These are phyloP conservation scores for Pleoardoris graminearum DNA, from an alignment of 2,329 filamentous ascomycete genomes.

Conservation along the genomic window DNA sequence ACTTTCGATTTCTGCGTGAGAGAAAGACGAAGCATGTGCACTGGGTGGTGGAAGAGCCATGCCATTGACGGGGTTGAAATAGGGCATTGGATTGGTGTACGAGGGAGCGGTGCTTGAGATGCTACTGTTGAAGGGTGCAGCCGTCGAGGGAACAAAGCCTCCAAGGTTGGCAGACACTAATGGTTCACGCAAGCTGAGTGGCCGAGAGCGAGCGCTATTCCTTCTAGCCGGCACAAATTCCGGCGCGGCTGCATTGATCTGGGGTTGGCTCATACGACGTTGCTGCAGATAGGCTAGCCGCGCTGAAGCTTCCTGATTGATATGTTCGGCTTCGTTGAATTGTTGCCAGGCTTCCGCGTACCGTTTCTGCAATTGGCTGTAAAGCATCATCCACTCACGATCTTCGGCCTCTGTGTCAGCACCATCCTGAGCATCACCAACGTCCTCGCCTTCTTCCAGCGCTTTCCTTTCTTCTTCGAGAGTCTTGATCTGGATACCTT, in stretches of 20 bases:
- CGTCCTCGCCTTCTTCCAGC: conserved; percentile 48
- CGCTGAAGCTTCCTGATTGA: conserved; percentile 44
- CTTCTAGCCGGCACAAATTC: conserved; percentile 41
- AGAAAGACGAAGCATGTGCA: conserved; percentile 45
- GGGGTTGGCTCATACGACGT: conserved; percentile 45
- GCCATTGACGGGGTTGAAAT: conserved; percentile 64
- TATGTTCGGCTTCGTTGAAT: conserved; percentile 43
- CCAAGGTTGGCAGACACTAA: conserved; percentile 33
- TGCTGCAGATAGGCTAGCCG: conserved; percentile 48
- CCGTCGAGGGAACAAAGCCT: conserved; percentile 45
- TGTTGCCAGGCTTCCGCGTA: conserved; percentile 46
- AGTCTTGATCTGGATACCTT: conserved; percentile 70
- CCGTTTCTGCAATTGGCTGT: conserved; percentile 58
- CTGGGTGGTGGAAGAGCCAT: conserved; percentile 55
- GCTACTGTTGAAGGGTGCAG: conserved; percentile 51
- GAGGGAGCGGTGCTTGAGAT: conserved; percentile 56
- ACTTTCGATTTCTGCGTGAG: conserved; percentile 65
- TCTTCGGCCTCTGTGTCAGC: conserved; percentile 50
- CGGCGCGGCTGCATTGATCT: conserved; percentile 40
- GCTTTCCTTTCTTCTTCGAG: conserved; percentile 72
- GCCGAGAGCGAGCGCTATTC: conserved; percentile 48
- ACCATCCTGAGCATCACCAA: conserved; percentile 44
- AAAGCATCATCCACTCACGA: conserved; percentile 59
- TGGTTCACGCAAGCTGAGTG: conserved; percentile 45
- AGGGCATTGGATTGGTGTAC: conserved; percentile 54